These are phyloP conservation scores for Elsinoe ampelina DNA, from an alignment of 2,329 filamentous ascomycete genomes.

Conservation along the genomic window DNA sequence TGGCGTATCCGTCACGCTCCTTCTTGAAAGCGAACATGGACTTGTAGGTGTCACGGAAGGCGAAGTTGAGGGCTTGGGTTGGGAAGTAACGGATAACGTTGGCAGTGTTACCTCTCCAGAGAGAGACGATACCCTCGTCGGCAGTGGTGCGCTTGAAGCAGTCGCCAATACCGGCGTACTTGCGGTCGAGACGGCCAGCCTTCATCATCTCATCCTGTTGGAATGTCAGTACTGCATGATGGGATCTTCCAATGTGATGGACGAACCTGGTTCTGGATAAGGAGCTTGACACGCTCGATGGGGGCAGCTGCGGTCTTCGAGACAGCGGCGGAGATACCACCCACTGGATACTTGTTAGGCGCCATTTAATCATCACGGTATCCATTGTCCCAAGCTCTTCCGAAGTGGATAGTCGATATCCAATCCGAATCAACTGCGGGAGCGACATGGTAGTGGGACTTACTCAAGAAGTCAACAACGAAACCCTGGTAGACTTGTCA, in stretches of 20 bases:
- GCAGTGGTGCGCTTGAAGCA: slow-evolving; percentile 90
- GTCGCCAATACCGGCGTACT: slow-evolving; percentile 87
- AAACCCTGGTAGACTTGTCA: slow-evolving; percentile 56
- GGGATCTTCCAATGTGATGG: too few species aligned
- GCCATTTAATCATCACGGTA: background rate
- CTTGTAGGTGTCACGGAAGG: slow-evolving; percentile 99
- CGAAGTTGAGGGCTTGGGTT: slow-evolving; percentile 99
- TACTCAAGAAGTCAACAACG: slow-evolving; percentile 98
- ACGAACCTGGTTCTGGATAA: slow-evolving; percentile 99
- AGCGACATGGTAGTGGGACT: slow-evolving; percentile 37
- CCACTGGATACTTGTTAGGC: slow-evolving; percentile 59
- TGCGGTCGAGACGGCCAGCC: slow-evolving; percentile 93
- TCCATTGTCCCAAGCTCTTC: slow-evolving; percentile 23
- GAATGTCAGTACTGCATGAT: background rate
- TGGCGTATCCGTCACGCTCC: slow-evolving; percentile 93
- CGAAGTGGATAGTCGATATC: background rate
- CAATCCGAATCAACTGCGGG: background rate
- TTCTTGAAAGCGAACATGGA: slow-evolving; percentile 99
- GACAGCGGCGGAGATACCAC: slow-evolving; percentile 99
- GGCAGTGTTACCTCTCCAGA: slow-evolving; percentile 99
- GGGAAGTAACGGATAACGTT: slow-evolving; percentile 99
- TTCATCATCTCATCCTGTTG: slow-evolving; percentile 98
- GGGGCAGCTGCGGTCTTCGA: slow-evolving; percentile 99
- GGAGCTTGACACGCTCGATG: slow-evolving; percentile 99
- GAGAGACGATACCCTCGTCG: slow-evolving; percentile 84